Conservation (phyloP, 345 rosid species). For the Populus euphratica region DNA sequence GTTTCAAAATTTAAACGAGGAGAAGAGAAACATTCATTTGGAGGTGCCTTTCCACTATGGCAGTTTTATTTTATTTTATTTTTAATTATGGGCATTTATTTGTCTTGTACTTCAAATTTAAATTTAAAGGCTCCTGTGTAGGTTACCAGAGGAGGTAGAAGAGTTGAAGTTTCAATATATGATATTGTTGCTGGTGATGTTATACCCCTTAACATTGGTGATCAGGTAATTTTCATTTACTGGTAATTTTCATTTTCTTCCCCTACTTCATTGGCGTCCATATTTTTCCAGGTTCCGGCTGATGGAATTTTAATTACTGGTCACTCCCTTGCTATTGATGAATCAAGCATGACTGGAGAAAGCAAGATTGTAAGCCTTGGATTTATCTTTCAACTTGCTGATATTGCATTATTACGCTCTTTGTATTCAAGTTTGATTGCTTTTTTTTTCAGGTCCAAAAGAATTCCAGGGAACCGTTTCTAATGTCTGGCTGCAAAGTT, state of each 20-base stretch:
- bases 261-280: background rate
- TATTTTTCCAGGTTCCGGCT: constrained; percentile 70
- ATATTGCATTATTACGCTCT: background rate
- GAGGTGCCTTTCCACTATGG: constrained; percentile 48
- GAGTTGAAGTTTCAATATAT: constrained; percentile 77
- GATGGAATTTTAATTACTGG: constrained; percentile 89
- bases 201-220: constrained; percentile 89
- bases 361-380: constrained; percentile 72
- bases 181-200: constrained; percentile 94
- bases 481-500: constrained; percentile 98
- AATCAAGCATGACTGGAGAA: constrained; percentile 99
- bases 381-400: constrained; percentile 3
- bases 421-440: constrained; percentile 22
- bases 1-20: constrained; percentile 92
- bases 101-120: background rate
- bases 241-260: background rate
- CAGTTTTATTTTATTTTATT: background rate
- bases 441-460: constrained; percentile 63
- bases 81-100: background rate
- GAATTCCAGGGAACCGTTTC: constrained; percentile 72
- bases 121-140: constrained; percentile 17
- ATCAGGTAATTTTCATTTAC: constrained; percentile 51
- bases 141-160: constrained; percentile 92
- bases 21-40: constrained; percentile 85
- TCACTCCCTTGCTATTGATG: constrained; percentile 92